Evolutionary conservation across 768 basidiomycete species (phyloP), one percentile per base, ranked within the genome.

Genomic region (Mycena sanguinolenta): DNA sequence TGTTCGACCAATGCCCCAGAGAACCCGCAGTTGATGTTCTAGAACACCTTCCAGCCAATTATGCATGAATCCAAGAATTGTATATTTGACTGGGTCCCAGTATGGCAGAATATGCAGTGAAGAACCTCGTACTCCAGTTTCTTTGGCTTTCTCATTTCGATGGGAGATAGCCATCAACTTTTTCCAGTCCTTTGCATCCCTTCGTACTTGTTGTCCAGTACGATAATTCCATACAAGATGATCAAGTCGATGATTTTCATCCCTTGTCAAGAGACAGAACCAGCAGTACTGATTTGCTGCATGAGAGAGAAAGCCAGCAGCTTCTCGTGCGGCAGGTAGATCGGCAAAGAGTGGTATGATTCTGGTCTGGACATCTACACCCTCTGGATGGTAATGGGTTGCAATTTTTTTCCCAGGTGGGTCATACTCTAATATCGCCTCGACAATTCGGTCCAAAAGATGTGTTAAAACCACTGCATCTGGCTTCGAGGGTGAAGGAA

Each of bases 221-320:
- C n/a, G n/a, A n/a, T n/a, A n/a, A n/a, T n/a, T n/a, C n/a, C n/a
- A n/a, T n/a, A n/a, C n/a, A n/a, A n/a, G n/a, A n/a, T n/a, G n/a
- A n/a, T n/a, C n/a, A n/a, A n/a, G n/a, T n/a, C n/a, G n/a, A n/a
- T n/a, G n/a, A n/a, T n/a, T n/a, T n/a, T n/a, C n/a, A n/a, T n/a
- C n/a, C n/a, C n/a, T n/a, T n/a, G n/a, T n/a, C n/a, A n/a, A 77
- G 2, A 69, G 64, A 49, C 77, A 78, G 49, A 76, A 78, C 19
- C 16, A 39, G 7, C 53, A 53, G 3, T n/a, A n/a, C n/a, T n/a
- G n/a, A n/a, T n/a, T n/a, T n/a, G 72, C 55, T 19, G 25, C 21
- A 50, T 61, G 65, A 9, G 39, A 34, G 14, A 65, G n/a, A 71
- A 66, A 74, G 4, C 77, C 75, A n/a, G 49, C 67, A 30, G 60